Evolutionary conservation across 1,284 basidiomycete species (phyloP).

Genomic region (Athelia sp.): DNA sequence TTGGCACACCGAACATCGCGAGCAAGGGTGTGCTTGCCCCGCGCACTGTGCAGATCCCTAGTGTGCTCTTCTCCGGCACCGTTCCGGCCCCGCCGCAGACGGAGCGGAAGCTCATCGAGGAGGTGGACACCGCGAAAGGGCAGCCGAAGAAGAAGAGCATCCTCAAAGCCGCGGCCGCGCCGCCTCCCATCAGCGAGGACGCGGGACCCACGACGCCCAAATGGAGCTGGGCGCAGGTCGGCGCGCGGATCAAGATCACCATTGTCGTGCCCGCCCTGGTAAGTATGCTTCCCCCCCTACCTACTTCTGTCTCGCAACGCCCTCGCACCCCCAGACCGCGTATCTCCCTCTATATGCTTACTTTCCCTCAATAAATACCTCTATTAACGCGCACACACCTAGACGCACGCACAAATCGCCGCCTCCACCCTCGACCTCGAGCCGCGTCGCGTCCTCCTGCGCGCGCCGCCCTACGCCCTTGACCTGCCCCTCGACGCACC

Average conservation of each 20-base stretch:
- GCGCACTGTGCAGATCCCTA: conserved; percentile 27
- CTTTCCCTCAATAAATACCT: too few species aligned
- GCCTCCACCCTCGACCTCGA: conserved; percentile 29
- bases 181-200: conserved; percentile 9
- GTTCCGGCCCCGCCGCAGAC: background rate
- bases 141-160: conserved; percentile 13
- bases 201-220: conserved; percentile 6
- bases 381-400: background rate
- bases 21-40: conserved; percentile 30
- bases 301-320: too few species aligned
- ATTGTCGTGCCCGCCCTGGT: conserved; percentile 29
- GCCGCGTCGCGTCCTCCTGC: conserved; percentile 24
- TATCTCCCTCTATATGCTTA: conserved; percentile 1
- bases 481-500: conserved; percentile 26
- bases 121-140: conserved; percentile 9
- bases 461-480: conserved; percentile 24
- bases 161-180: conserved; percentile 11
- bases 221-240: conserved; percentile 27
- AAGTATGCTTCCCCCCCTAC: conserved; percentile 14
- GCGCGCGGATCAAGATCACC: conserved; percentile 21
- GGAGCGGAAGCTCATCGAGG: conserved; percentile 23
- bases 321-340: background rate
- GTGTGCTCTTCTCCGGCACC: conserved; percentile 17
- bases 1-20: conserved; percentile 35
- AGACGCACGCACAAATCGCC: conserved; percentile 22